Evolutionary conservation across 2,329 filamentous ascomycete genomes (phyloP), one percentile per base, ranked within the genome.

Genomic region (Chaetomiaceae sp.): DNA sequence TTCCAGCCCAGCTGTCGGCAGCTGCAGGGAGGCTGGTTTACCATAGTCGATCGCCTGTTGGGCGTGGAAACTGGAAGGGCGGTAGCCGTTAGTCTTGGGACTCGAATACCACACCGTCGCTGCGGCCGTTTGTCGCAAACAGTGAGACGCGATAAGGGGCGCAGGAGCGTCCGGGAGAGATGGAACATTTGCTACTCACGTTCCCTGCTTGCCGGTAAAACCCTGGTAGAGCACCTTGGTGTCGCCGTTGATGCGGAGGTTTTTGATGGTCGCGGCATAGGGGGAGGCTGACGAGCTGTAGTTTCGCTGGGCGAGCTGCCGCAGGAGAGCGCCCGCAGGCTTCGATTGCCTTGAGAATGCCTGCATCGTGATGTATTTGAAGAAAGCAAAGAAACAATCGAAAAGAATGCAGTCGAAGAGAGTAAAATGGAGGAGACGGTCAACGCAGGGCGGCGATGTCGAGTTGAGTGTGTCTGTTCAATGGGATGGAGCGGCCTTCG

Each of bases 31-130:
- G 60, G 41, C 51, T 37, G 62, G 40, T 46, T 64, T 89, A 95
- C 90, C 94, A 76, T 99, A 99, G 74, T 95, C 94, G 74, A 99
- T 96, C 63, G 94, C 94, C 78, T 96, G 91, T 72, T 90, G 82
- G 62, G 94, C 94, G 74, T 99, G 94, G 81, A 99, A 99, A 66
- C 92, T 97, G 64, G 48, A 45, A 54, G 51, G 58, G 3, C 54
- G 41, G 44, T 54, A 56, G 53, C 57, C 43, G 61, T 71, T 60
- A 72, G 72, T 62, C 69, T 38, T 54, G 27, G 21, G 23, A 44
- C 47, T 43, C 51, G 23, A 44, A 38, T 13, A 23, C 23, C 8
- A 33, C 20, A n/a, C n/a, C 34, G 16, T 10, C 9, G 10, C 20
- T 18, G 23, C 4, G 27, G 25, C 33, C 20, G 16, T 27, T 29